Evolutionary conservation across 148 eudicot genomes (phyloP).

Genomic region (Heliamphora exappendiculata): DNA sequence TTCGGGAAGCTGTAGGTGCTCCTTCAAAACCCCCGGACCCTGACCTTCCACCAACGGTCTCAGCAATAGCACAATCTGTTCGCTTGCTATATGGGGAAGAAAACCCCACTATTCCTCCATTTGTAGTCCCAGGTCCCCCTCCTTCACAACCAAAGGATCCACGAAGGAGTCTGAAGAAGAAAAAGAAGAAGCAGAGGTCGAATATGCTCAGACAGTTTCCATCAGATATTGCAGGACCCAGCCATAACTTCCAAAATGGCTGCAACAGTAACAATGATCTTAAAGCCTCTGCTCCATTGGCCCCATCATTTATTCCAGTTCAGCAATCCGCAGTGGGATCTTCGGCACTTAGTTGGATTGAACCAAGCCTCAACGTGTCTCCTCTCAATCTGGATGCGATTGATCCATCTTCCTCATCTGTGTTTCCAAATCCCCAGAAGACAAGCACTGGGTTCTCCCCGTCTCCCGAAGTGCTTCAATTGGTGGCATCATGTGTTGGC

Average conservation of each 20-base stretch:
- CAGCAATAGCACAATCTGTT: constrained; percentile 82
- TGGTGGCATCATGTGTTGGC: constrained; percentile 31
- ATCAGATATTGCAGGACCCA: constrained; percentile 31
- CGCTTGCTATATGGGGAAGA: constrained; percentile 68
- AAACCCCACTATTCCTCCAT: constrained; percentile 71
- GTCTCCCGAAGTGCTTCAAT: constrained; percentile 36
- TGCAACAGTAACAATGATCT: constrained; percentile 24
- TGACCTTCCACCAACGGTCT: constrained; percentile 68
- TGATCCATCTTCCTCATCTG: constrained; percentile 19
- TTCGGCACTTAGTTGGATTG: constrained; percentile 17
- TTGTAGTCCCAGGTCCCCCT: constrained; percentile 64
- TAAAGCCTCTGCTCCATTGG: constrained; percentile 22
- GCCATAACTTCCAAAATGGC: constrained; percentile 20
- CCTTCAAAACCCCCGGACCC: constrained; percentile 42
- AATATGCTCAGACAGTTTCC: constrained; percentile 15
- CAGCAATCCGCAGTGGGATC: constrained; percentile 1
- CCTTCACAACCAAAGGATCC: constrained; percentile 83
- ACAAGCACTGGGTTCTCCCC: constrained; percentile 21
- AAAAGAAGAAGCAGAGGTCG: constrained; percentile 32
- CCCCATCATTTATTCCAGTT: constrained; percentile 16
- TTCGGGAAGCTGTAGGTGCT: constrained; percentile 73
- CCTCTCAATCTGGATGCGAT: constrained; percentile 16
- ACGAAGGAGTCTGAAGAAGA: constrained; percentile 38
- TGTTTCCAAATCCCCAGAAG: constrained; percentile 10
- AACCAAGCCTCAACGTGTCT: constrained; percentile 17